Percentiles rank a stretch among this genome's conserved stretches.
Evolutionary conservation across 805 yeast species (phyloP).

Genomic region (Monosporozyma solicola): DNA sequence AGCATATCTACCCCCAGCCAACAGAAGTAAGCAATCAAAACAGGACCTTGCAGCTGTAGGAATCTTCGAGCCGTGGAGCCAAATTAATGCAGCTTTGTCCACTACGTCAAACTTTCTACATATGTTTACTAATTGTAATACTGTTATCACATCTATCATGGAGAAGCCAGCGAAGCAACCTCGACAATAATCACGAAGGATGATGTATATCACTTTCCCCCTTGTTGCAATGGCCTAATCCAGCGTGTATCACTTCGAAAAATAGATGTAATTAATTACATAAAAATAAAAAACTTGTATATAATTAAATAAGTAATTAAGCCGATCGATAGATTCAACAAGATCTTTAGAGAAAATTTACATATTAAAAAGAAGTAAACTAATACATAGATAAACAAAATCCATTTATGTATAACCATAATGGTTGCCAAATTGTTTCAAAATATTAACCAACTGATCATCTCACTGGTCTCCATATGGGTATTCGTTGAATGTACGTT

Average conservation of each 20-base stretch:
- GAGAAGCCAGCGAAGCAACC: background rate
- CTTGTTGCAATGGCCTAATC: background rate
- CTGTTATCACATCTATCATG: background rate
- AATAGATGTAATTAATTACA: background rate
- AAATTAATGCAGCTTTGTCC: conserved; percentile 12
- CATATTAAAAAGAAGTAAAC: background rate
- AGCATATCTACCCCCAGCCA: conserved; percentile 8
- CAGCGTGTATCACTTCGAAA: background rate
- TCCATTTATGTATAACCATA: background rate
- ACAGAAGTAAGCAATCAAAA: conserved; percentile 4
- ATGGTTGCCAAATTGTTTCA: background rate
- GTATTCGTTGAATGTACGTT: conserved; percentile 32
- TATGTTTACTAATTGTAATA: background rate
- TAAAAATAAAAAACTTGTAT: background rate
- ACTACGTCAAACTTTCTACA: conserved; percentile 4
- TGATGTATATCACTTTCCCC: background rate
- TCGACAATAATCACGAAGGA: background rate
- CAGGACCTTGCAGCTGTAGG: conserved; percentile 7
- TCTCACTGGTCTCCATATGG: conserved; percentile 11
- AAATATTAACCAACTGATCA: background rate
- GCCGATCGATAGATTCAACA: background rate
- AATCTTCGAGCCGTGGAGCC: conserved; percentile 22
- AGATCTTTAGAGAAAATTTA: background rate
- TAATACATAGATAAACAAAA: too few relatives aligned
- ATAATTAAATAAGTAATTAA: background rate